phyloP scores from a whole-genome alignment of 1,284 basidiomycete genomes.

The Pascua guehoae region DNA sequence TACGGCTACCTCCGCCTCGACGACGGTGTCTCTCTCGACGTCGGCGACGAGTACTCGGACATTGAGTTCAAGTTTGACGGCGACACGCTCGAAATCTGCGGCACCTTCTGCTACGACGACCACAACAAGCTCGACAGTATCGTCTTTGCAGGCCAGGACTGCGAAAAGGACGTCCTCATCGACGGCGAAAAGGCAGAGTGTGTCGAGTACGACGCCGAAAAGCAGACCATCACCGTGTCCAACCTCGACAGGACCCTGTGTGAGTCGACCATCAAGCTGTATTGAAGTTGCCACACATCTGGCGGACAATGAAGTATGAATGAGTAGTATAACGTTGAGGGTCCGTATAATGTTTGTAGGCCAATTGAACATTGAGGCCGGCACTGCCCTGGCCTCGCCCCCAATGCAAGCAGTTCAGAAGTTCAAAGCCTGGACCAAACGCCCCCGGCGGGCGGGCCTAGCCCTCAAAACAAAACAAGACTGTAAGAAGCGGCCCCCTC shows the following conservation, averaged over 20 bases:
- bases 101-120: conserved; percentile 55
- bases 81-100: conserved; percentile 53
- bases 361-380: too few relatives aligned
- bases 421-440: too few relatives aligned
- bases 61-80: conserved; percentile 53
- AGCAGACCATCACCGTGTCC: not conserved
- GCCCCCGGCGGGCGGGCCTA: too few relatives aligned
- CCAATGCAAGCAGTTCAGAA: too few relatives aligned
- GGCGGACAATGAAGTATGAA: too few relatives aligned
- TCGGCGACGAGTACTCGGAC: conserved; percentile 50
- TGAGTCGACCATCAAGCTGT: not conserved
- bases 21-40: conserved; percentile 55
- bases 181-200: not conserved
- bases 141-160: conserved; percentile 20
- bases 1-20: conserved; percentile 61
- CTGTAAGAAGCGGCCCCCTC: too few relatives aligned
- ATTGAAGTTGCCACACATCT: too few relatives aligned
- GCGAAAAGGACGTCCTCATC: not conserved
- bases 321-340: too few relatives aligned
- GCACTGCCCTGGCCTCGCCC: too few relatives aligned
- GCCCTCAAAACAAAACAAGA: too few relatives aligned
- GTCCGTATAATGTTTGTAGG: too few relatives aligned
- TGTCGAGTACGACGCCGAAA: not conserved
- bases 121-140: conserved; percentile 13
- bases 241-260: not conserved